phyloP scores from a whole-genome alignment of 805 yeast genomes.

The Wickerhamomyces silvicola region DNA sequence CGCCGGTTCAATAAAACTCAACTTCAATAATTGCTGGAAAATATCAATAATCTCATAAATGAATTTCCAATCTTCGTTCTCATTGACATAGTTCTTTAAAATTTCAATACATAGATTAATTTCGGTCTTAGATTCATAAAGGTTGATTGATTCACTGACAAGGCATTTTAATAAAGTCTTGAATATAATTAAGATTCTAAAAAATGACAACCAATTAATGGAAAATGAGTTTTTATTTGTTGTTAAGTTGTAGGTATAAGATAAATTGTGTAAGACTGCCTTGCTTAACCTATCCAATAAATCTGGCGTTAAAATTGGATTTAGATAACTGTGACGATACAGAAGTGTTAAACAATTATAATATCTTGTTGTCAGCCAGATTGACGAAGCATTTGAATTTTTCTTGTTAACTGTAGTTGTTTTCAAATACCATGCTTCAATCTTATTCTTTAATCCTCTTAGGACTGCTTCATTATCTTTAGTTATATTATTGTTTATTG shows the following conservation, averaged over 20 bases:
- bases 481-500: conserved; percentile 23
- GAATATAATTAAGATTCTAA: conserved; percentile 41
- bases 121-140: conserved; percentile 41
- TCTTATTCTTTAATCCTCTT: conserved; percentile 13
- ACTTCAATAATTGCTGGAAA: conserved; percentile 38
- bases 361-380: conserved; percentile 37
- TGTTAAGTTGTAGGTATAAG: conserved; percentile 39
- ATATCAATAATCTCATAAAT: conserved; percentile 41
- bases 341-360: conserved; percentile 40
- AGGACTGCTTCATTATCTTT: conserved; percentile 7
- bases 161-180: conserved; percentile 42
- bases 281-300: conserved; percentile 37
- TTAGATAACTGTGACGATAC: conserved; percentile 43
- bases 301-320: conserved; percentile 37
- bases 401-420: conserved; percentile 14
- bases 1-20: conserved; percentile 38
- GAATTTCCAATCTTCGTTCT: conserved; percentile 39
- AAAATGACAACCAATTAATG: conserved; percentile 44
- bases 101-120: conserved; percentile 44
- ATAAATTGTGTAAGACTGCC: conserved; percentile 37
- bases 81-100: conserved; percentile 32
- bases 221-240: conserved; percentile 35
- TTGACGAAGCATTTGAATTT: conserved; percentile 3
- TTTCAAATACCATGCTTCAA: conserved; percentile 31
- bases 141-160: conserved; percentile 40